These are phyloP conservation scores for Arthrobotrys sinensis DNA, from an alignment of 2,329 filamentous ascomycete species.

Conservation along the genomic window DNA sequence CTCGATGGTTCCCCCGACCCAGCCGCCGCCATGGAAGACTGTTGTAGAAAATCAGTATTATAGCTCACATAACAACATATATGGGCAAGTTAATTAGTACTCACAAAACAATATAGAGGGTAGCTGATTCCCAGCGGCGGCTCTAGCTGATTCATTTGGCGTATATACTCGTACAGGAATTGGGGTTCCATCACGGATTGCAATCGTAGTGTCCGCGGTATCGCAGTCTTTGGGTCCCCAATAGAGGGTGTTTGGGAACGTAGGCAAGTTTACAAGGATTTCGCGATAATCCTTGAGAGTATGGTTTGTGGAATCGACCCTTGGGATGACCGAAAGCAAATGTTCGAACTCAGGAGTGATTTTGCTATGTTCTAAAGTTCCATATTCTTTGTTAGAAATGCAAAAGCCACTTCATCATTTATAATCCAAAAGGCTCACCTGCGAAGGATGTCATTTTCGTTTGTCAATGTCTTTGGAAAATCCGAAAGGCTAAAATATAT, in stretches of 20 bases:
- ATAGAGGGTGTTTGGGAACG: slow-evolving; percentile 35
- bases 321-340: slow-evolving; percentile 15
- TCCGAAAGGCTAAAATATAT: no score
- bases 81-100: neutral
- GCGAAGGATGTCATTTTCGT: slow-evolving; percentile 41
- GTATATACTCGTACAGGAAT: slow-evolving; percentile 39
- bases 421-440: neutral
- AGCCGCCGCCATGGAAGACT: slow-evolving; percentile 58
- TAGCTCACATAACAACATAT: no score
- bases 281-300: slow-evolving; percentile 12
- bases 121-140: slow-evolving; percentile 3
- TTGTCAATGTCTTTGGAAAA: neutral
- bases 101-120: slow-evolving; percentile 48
- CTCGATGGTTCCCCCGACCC: slow-evolving; percentile 33
- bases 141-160: slow-evolving; percentile 37
- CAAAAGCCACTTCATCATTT: no score
- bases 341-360: slow-evolving; percentile 36
- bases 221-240: slow-evolving; percentile 37
- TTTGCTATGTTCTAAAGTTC: slow-evolving; percentile 35
- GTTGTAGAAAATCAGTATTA: neutral
- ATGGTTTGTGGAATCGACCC: slow-evolving; percentile 1
- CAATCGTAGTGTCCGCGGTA: slow-evolving; percentile 20
- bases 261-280: neutral
- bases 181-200: slow-evolving; percentile 33
- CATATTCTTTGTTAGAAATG: slow-evolving; percentile 4